Conservation (phyloP, 2,329 filamentous ascomycete genomes). For the Aspergillus tamarii region DNA sequence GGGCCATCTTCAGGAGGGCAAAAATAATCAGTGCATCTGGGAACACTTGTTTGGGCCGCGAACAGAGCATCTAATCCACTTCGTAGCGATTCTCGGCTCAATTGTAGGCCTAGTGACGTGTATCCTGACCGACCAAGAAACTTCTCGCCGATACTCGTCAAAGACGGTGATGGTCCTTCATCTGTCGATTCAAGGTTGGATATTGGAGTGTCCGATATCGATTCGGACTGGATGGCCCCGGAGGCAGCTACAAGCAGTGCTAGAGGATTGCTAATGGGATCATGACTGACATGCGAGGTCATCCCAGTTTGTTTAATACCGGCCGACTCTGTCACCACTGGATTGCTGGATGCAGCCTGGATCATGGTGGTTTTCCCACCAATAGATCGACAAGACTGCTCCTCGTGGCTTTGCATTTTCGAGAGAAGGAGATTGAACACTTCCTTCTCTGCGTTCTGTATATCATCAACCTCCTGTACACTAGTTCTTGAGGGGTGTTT, state of each 20-base stretch:
- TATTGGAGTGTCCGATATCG: background rate
- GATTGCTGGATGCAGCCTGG: background rate
- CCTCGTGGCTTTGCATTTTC: background rate
- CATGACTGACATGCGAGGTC: background rate
- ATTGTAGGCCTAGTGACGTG: constrained; percentile 28
- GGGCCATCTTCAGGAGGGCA: constrained; percentile 9
- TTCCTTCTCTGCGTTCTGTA: background rate
- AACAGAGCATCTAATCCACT: constrained; percentile 26
- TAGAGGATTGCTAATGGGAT: constrained; percentile 33
- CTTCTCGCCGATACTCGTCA: constrained; percentile 7
- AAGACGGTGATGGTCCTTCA: background rate
- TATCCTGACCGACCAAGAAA: constrained; percentile 25
- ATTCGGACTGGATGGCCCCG: background rate
- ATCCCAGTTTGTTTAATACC: background rate
- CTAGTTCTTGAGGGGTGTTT: constrained; percentile 8
- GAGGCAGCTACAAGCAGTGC: constrained; percentile 32
- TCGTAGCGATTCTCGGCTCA: constrained; percentile 24
- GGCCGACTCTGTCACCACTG: background rate
- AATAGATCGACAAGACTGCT: background rate
- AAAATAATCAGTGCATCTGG: constrained; percentile 27
- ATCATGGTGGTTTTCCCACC: background rate
- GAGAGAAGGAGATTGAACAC: background rate
- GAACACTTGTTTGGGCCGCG: background rate
- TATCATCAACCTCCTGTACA: background rate
- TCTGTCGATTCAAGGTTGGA: background rate